These are phyloP conservation scores for Ogataea methylovora DNA, from an alignment of 805 yeast genomes.

Conservation along the genomic window DNA sequence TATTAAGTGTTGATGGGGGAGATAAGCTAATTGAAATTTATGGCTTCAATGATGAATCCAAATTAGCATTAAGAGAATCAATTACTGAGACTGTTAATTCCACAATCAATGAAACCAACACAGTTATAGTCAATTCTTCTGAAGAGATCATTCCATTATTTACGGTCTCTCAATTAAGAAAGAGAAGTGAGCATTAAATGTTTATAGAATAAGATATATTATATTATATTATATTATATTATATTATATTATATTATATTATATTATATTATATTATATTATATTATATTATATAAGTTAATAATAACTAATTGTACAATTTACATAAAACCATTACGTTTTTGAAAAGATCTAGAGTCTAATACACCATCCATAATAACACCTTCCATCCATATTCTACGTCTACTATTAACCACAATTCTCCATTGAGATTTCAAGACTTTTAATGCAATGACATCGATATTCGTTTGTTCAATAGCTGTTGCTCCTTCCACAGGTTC, in stretches of 20 bases:
- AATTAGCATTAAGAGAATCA: constrained; percentile 18
- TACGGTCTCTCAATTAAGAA: constrained; percentile 44
- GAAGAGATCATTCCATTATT: constrained; percentile 46
- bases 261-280: not conserved
- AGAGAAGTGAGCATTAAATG: constrained; percentile 58
- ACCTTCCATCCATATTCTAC: constrained; percentile 19
- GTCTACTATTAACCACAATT: constrained; percentile 11
- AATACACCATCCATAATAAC: constrained; percentile 19
- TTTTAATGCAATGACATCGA: constrained; percentile 35
- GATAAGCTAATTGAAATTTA: constrained; percentile 16
- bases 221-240: not conserved
- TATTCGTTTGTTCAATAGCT: too few species aligned
- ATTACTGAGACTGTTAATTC: constrained; percentile 14
- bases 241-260: not conserved
- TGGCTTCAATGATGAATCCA: constrained; percentile 16
- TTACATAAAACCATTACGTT: constrained; percentile 16
- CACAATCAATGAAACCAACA: constrained; percentile 14
- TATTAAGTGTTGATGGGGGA: constrained; percentile 20
- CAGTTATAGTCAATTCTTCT: constrained; percentile 25
- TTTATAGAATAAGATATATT: not conserved
- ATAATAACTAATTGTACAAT: not conserved
- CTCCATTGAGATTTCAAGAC: constrained; percentile 38
- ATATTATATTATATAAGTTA: not conserved
- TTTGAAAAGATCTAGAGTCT: constrained; percentile 7
- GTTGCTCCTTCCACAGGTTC: too few species aligned